These are phyloP conservation scores for Plantago coronopus DNA, from an alignment of 305 asterid genomes.

Conservation along the genomic window DNA sequence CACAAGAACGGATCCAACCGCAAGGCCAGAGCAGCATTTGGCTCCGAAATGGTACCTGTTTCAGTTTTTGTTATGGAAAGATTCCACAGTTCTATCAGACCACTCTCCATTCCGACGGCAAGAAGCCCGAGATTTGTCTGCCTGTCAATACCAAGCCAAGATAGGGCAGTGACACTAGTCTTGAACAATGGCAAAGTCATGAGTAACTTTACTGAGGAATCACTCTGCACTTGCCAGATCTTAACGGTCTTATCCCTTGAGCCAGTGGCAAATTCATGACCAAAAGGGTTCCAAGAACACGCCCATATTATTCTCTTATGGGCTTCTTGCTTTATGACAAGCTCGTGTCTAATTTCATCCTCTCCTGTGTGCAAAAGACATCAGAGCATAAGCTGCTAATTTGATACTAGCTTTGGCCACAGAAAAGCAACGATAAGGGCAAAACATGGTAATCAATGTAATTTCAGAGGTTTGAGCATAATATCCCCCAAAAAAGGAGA, in stretches of 20 bases:
- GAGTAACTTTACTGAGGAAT: slow-evolving; percentile 54
- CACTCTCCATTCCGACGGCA: slow-evolving; percentile 91
- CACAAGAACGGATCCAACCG: slow-evolving; percentile 64
- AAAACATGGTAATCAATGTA: background rate
- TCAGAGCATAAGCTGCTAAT: slow-evolving; percentile 7
- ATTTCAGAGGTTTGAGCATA: too few species aligned
- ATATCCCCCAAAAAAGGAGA: background rate
- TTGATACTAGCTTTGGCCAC: background rate
- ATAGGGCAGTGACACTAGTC: slow-evolving; percentile 72
- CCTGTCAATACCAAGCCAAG: slow-evolving; percentile 66
- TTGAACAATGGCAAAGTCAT: slow-evolving; percentile 60
- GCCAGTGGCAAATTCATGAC: slow-evolving; percentile 86
- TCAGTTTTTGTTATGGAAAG: slow-evolving; percentile 28
- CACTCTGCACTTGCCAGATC: slow-evolving; percentile 62
- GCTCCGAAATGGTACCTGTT: slow-evolving; percentile 19
- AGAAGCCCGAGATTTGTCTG: slow-evolving; percentile 52
- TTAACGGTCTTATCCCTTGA: slow-evolving; percentile 93
- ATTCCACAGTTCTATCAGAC: slow-evolving; percentile 74
- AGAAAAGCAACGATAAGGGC: background rate
- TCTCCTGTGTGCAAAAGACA: slow-evolving; percentile 34
- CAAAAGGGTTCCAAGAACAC: slow-evolving; percentile 84
- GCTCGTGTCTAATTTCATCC: slow-evolving; percentile 50
- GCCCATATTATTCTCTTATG: slow-evolving; percentile 94
- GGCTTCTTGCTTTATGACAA: slow-evolving; percentile 67
- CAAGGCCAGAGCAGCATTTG: slow-evolving; percentile 39